A percentile compares a stretch with the other conserved stretches of the same genome.
Conservation (phyloP, 192 early-diverging fungal genomes). For the Kappamyces sp. region DNA sequence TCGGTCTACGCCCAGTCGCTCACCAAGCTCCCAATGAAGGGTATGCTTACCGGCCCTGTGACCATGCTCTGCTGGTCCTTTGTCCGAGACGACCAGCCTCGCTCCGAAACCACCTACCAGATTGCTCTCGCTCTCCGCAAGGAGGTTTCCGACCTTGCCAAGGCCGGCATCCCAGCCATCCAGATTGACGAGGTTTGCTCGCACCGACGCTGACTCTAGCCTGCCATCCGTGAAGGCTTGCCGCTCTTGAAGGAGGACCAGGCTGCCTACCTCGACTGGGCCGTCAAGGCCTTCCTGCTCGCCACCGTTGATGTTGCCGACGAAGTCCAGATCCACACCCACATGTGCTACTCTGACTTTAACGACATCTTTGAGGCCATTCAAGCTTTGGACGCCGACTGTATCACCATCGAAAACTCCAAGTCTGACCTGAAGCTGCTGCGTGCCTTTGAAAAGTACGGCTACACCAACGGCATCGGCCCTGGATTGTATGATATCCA, state of each 20-base stretch:
- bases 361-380: slow-evolving; percentile 97
- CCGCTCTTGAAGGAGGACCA: slow-evolving; percentile 84
- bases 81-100: slow-evolving; percentile 93
- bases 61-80: slow-evolving; percentile 99
- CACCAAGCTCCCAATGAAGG: slow-evolving; percentile 91
- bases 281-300: slow-evolving; percentile 87
- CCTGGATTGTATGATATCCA: slow-evolving; percentile 99
- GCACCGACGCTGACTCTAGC: slow-evolving; percentile 38
- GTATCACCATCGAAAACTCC: slow-evolving; percentile 96
- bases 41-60: slow-evolving; percentile 98
- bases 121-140: slow-evolving; percentile 92
- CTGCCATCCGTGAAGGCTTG: slow-evolving; percentile 97
- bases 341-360: slow-evolving; percentile 99
- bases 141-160: slow-evolving; percentile 90
- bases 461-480: slow-evolving; percentile 86
- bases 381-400: slow-evolving; percentile 85
- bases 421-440: slow-evolving; percentile 96
- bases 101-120: slow-evolving; percentile 75
- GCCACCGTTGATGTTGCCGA: slow-evolving; percentile 78
- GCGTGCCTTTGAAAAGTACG: slow-evolving; percentile 71
- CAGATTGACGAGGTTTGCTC: slow-evolving; percentile 90
- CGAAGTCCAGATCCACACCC: slow-evolving; percentile 93
- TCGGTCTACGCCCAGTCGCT: slow-evolving; percentile 81
- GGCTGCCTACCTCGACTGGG: slow-evolving; percentile 90
- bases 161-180: slow-evolving; percentile 85